Evolutionary conservation across 192 early-diverging fungal species (phyloP), one percentile per base, ranked within the genome.

Genomic region (Coemansia sp.): DNA sequence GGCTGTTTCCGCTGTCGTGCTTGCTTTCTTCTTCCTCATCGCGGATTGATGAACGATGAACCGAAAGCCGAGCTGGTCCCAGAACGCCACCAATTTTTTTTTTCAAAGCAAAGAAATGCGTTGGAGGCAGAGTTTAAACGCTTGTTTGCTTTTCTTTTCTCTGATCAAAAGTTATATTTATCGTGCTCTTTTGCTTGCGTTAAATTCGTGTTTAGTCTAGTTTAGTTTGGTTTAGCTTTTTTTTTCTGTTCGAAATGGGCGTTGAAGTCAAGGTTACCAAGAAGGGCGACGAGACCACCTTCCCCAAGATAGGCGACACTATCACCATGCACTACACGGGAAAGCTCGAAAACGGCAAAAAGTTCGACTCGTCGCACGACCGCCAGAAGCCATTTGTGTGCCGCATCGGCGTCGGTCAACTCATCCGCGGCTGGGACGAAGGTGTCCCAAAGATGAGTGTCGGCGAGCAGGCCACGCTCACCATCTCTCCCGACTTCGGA

Each of bases 401-500:
- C 83, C 84, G 79, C 49, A 97, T 99, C 68, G 97, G 97, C 70
- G 91, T 95, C 26, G 93, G 94, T 4, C 94, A 90, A 72, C 95
- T 99, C 66, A 99, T 99, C 78, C 78, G 85, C 61, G 94, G 91
- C 64, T 92, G 92, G 92, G 89, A 89, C 72, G 85, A 89, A 86
- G 96, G 94, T 79, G 95, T 99, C 58, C 93, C 94, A n/a, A 84
- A 95, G 79, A 89, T 99, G 89, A 93, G 91, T 59, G 71, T 96
- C 34, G 95, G 95, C 69, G 89, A 98, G 86, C 84, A 86, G 66
- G 94, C 95, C 55, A 93, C 81, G 67, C 84, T 99, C 35, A 86
- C 84, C 62, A 95, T 95, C 73, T 88, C 91, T 48, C 81, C 90
- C 67, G 94, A 94, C 74, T 93, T 84, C 78, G 93, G 86, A 43